These are phyloP conservation scores for Begonia peltatifolia DNA, from an alignment of 306 rosid genomes.

Conservation along the genomic window DNA sequence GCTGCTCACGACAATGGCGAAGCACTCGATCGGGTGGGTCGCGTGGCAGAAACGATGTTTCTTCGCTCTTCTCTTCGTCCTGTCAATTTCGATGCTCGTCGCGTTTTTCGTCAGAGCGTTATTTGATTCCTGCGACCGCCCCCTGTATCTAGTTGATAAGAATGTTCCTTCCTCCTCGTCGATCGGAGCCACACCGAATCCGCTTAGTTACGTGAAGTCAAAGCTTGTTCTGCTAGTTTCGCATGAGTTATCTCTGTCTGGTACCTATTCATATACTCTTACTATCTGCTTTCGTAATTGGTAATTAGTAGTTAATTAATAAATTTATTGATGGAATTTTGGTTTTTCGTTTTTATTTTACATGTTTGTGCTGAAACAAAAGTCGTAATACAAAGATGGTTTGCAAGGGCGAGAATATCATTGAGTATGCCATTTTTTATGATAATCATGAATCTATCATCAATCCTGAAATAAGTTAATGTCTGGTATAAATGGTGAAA, in stretches of 20 bases:
- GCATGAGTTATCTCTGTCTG: conserved; percentile 75
- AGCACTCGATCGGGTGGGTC: conserved; percentile 23
- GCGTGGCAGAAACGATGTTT: conserved; percentile 25
- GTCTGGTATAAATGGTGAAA: background rate
- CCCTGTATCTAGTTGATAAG: no score
- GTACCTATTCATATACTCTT: conserved; percentile 12
- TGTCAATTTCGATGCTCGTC: conserved; percentile 12
- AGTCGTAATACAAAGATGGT: no score
- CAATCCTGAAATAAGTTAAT: no score
- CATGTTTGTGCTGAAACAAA: no score
- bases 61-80: conserved; percentile 20
- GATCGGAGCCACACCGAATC: conserved; percentile 15
- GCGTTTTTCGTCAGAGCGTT: no score
- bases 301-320: background rate
- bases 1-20: conserved; percentile 9
- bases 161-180: no score
- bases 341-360: no score
- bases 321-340: no score
- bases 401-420: no score
- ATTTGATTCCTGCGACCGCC: no score
- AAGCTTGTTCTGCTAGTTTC: conserved; percentile 81
- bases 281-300: background rate
- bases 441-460: no score
- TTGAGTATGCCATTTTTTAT: no score
- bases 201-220: conserved; percentile 63